Percentiles rank a stretch among this genome's conserved stretches.
Evolutionary conservation across 2,329 filamentous ascomycete genomes (phyloP).

Genomic region (Byssochlamys sp.): DNA sequence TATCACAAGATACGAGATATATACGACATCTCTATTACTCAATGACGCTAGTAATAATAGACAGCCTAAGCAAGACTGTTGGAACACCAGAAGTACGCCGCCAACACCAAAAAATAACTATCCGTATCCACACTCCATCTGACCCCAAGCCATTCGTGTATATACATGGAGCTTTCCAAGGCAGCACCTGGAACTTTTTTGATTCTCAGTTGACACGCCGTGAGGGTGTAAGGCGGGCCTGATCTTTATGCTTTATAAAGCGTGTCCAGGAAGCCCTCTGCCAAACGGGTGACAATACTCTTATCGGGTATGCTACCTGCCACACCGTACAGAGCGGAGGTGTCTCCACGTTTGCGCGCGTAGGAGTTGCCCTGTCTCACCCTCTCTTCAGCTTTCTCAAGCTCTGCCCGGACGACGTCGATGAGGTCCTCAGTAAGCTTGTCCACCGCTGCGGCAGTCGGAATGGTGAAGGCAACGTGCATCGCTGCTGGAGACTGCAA

Average conservation of each 20-base stretch:
- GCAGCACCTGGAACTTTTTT: not conserved
- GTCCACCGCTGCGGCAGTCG: slow-evolving; percentile 72
- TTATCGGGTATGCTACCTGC: slow-evolving; percentile 93
- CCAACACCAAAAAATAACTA: not conserved
- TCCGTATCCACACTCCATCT: not conserved
- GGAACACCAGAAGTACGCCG: not conserved
- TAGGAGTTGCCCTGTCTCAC: slow-evolving; percentile 49
- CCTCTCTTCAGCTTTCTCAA: slow-evolving; percentile 68
- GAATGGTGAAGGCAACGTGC: slow-evolving; percentile 85
- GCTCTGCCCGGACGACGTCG: slow-evolving; percentile 53
- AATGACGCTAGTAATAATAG: not conserved
- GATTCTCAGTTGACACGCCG: not conserved
- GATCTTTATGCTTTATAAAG: slow-evolving; percentile 68
- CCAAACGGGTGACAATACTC: slow-evolving; percentile 82
- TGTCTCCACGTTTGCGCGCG: slow-evolving; percentile 51
- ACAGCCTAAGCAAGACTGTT: not conserved
- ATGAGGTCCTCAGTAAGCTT: slow-evolving; percentile 62
- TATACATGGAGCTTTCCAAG: not conserved
- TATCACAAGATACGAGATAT: not conserved
- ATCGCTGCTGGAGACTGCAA: slow-evolving; percentile 85
- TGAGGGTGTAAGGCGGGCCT: not conserved
- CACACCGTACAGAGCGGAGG: slow-evolving; percentile 85
- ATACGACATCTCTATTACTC: not conserved
- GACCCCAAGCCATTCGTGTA: not conserved
- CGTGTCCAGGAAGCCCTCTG: slow-evolving; percentile 82